phyloP scores from a whole-genome alignment of 2,329 filamentous ascomycete species.

The Epichloe sibirici region DNA sequence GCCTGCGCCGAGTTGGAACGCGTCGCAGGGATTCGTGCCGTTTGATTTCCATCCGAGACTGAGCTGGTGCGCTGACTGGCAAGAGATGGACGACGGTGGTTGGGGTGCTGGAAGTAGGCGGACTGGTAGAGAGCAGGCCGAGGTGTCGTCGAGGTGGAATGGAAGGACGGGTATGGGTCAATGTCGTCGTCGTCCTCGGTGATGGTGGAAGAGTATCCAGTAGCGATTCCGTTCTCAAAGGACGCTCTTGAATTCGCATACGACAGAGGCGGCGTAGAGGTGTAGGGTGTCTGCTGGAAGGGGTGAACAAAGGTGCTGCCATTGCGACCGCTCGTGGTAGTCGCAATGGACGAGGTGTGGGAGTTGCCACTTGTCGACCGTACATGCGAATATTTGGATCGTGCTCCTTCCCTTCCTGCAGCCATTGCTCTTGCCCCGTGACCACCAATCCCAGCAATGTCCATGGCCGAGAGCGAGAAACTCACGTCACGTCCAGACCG shows the following conservation, averaged over 20 bases:
- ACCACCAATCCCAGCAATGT: constrained; percentile 14
- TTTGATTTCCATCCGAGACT: constrained; percentile 20
- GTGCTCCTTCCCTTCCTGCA: neutral
- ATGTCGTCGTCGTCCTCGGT: constrained; percentile 35
- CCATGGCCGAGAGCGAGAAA: constrained; percentile 30
- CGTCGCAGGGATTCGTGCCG: constrained; percentile 14
- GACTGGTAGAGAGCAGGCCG: constrained; percentile 5
- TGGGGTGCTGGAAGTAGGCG: constrained; percentile 9
- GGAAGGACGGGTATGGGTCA: constrained; percentile 11
- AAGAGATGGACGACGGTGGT: constrained; percentile 19
- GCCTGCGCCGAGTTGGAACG: constrained; percentile 17
- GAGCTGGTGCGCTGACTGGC: constrained; percentile 23
- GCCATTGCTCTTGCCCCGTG: constrained; percentile 4
- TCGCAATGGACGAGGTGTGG: constrained; percentile 39
- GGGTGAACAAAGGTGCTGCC: constrained; percentile 47
- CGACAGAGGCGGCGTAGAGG: constrained; percentile 45
- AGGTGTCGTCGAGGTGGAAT: constrained; percentile 7
- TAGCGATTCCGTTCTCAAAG: constrained; percentile 27
- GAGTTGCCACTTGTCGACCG: constrained; percentile 48
- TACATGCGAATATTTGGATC: constrained; percentile 37
- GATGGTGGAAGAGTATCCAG: constrained; percentile 39
- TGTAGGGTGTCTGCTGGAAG: constrained; percentile 51
- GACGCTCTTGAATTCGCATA: constrained; percentile 45
- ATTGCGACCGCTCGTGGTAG: constrained; percentile 37
- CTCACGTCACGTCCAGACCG: constrained; percentile 27